A percentile compares a stretch with the other conserved stretches of the same genome.
phyloP scores from a whole-genome alignment of 306 rosid genomes.

The Dicorynia guianensis region DNA sequence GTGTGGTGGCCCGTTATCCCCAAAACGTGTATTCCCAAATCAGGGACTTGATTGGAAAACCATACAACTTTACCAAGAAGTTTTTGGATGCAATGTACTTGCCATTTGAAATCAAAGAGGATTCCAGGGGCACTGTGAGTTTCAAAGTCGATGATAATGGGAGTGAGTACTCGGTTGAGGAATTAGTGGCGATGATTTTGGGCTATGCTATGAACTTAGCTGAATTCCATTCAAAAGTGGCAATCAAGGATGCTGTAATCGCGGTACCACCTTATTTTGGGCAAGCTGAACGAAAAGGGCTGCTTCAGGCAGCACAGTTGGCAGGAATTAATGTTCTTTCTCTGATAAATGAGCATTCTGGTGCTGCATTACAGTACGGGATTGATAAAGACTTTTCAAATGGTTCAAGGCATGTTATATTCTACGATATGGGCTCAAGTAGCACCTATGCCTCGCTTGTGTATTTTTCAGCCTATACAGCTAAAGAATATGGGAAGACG shows the following conservation, averaged over 20 bases:
- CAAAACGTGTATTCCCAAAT: slow-evolving; percentile 80
- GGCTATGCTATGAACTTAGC: slow-evolving; percentile 74
- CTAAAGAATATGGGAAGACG: slow-evolving; percentile 85
- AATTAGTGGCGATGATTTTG: slow-evolving; percentile 81
- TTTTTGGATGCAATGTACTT: slow-evolving; percentile 72
- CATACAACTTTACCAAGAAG: slow-evolving; percentile 54
- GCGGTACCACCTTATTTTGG: slow-evolving; percentile 95
- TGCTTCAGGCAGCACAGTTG: slow-evolving; percentile 81
- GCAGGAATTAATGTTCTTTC: slow-evolving; percentile 89
- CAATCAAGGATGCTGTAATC: slow-evolving; percentile 80
- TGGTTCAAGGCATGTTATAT: slow-evolving; percentile 79
- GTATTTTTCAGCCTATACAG: slow-evolving; percentile 74
- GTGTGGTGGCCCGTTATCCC: slow-evolving; percentile 86
- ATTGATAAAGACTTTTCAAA: slow-evolving; percentile 93
- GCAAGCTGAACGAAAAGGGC: slow-evolving; percentile 85
- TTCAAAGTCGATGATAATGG: slow-evolving; percentile 61
- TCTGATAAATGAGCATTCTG: slow-evolving; percentile 88
- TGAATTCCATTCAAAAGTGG: slow-evolving; percentile 85
- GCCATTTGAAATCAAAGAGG: slow-evolving; percentile 72
- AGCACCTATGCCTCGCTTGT: slow-evolving; percentile 91
- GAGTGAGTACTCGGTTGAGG: slow-evolving; percentile 69
- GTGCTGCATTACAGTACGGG: slow-evolving; percentile 97
- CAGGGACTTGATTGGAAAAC: slow-evolving; percentile 85
- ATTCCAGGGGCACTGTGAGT: slow-evolving; percentile 67
- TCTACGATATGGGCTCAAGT: slow-evolving; percentile 98